Percentiles rank a stretch among this genome's conserved stretches.
Evolutionary conservation across 345 rosid genomes (phyloP).

Genomic region (Gossypium mustelinum): DNA sequence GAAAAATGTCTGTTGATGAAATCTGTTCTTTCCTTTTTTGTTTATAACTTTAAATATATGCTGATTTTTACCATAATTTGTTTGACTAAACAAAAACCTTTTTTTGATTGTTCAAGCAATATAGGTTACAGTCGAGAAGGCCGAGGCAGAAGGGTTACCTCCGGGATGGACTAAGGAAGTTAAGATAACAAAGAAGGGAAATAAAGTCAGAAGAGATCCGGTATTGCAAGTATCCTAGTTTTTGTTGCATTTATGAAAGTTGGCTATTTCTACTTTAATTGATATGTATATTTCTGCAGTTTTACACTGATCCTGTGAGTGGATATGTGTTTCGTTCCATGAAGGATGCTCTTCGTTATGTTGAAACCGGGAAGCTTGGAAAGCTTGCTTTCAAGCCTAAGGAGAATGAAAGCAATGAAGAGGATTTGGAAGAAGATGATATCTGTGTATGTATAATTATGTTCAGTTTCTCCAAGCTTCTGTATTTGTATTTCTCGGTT

Average conservation of each 20-base stretch:
- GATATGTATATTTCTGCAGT: constrained; percentile 40
- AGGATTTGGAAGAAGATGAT: constrained; percentile 44
- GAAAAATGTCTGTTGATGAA: constrained; percentile 27
- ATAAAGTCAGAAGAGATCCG: constrained; percentile 60
- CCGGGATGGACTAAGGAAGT: constrained; percentile 86
- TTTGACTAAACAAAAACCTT: constrained; percentile 16
- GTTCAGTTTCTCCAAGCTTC: not conserved
- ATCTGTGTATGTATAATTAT: constrained; percentile 37
- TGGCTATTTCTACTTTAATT: not conserved
- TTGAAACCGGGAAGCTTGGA: constrained; percentile 63
- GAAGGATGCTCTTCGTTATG: constrained; percentile 70
- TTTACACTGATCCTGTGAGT: constrained; percentile 72
- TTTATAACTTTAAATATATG: constrained; percentile 1
- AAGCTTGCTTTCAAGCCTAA: constrained; percentile 52
- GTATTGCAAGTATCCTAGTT: constrained; percentile 30
- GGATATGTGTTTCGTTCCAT: constrained; percentile 78
- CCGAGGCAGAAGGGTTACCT: constrained; percentile 69
- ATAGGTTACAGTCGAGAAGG: constrained; percentile 57
- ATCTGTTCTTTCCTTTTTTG: constrained; percentile 8
- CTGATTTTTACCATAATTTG: not conserved
- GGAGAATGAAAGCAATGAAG: constrained; percentile 31
- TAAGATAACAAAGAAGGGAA: constrained; percentile 47
- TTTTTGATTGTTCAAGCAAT: constrained; percentile 36
- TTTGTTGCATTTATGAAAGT: not conserved
- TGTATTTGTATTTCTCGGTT: constrained; percentile 1